A percentile compares a stretch with the other conserved stretches of the same genome.
phyloP scores from a whole-genome alignment of 768 basidiomycete genomes.

The Obba rivulosa region DNA sequence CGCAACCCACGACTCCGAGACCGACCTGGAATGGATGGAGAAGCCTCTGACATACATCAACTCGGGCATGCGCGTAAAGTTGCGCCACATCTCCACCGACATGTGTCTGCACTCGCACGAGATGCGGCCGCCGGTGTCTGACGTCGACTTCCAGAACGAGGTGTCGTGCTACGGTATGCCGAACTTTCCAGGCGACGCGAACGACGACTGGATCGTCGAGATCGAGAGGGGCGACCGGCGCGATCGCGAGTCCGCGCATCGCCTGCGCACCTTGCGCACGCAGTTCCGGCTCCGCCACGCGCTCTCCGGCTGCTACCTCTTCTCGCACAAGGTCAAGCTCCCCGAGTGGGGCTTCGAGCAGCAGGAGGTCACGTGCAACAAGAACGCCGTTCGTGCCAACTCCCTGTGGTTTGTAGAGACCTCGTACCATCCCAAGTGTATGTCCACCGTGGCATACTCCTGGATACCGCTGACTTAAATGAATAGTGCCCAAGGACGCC shows the following conservation, averaged over 20 bases:
- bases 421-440: constrained; percentile 64
- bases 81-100: constrained; percentile 74
- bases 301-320: constrained; percentile 91
- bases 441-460: constrained; percentile 23
- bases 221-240: constrained; percentile 63
- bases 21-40: constrained; percentile 42
- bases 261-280: constrained; percentile 76
- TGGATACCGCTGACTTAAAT: neutral
- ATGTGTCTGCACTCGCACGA: constrained; percentile 96
- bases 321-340: constrained; percentile 96
- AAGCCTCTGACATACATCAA: constrained; percentile 59
- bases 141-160: constrained; percentile 99
- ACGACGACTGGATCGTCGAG: constrained; percentile 91
- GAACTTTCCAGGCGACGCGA: constrained; percentile 81
- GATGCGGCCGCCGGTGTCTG: constrained; percentile 87
- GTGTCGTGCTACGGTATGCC: constrained; percentile 91
- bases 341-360: constrained; percentile 98
- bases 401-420: constrained; percentile 96
- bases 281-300: constrained; percentile 79
- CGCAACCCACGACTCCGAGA: constrained; percentile 41
- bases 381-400: constrained; percentile 86
- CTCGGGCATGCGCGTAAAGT: constrained; percentile 65
- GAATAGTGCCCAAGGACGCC: constrained; percentile 62
- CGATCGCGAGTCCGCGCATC: constrained; percentile 62
- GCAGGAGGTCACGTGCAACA: constrained; percentile 99